A percentile compares a stretch with the other conserved stretches of the same genome.
These are phyloP conservation scores for Orbilia blumenaviensis DNA, from an alignment of 2,329 filamentous ascomycete species.

Conservation along the genomic window DNA sequence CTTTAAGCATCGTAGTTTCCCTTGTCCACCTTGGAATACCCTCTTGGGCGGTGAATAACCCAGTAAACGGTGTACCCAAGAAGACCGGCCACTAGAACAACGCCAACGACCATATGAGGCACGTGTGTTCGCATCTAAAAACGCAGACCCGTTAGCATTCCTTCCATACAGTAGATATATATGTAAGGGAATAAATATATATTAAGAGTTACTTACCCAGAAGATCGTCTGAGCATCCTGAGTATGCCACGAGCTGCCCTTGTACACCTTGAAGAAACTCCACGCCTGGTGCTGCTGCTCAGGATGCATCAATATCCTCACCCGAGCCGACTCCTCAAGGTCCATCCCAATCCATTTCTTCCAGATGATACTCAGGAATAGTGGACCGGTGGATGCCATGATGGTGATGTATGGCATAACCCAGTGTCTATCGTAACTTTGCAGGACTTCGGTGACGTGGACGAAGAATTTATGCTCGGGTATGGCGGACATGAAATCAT, in stretches of 20 bases:
- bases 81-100: conserved; percentile 22
- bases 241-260: conserved; percentile 64
- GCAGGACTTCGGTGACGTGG: conserved; percentile 73
- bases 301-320: conserved; percentile 74
- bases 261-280: conserved; percentile 75
- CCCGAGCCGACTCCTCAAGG: conserved; percentile 65
- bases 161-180: neutral
- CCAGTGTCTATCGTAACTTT: conserved; percentile 75
- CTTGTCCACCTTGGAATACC: conserved; percentile 39
- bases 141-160: neutral
- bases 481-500: conserved; percentile 79
- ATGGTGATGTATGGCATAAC: conserved; percentile 77
- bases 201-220: conserved; percentile 63
- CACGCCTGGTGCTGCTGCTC: conserved; percentile 72
- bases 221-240: conserved; percentile 65
- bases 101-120: conserved; percentile 37
- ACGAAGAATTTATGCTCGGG: conserved; percentile 79
- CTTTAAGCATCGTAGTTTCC: conserved; percentile 42
- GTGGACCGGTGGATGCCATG: conserved; percentile 79
- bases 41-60: conserved; percentile 37
- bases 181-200: neutral
- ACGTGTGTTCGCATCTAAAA: conserved; percentile 52
- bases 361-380: conserved; percentile 80
- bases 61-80: conserved; percentile 49
- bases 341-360: conserved; percentile 73